These are phyloP conservation scores for Cucumis cinereus DNA, from an alignment of 306 rosid genomes.

Conservation along the genomic window DNA sequence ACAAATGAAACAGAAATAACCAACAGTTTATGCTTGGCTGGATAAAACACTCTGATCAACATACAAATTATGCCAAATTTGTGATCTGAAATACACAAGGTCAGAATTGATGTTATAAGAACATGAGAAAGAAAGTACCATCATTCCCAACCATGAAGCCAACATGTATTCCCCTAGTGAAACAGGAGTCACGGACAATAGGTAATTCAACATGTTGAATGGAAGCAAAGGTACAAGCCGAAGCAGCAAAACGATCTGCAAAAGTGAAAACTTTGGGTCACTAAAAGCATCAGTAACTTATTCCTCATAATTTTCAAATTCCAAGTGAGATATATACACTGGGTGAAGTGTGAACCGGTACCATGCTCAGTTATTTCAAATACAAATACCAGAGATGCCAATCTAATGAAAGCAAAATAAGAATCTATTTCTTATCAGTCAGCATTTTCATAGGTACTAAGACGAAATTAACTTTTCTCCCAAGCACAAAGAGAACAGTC, in stretches of 20 bases:
- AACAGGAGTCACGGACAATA: slow-evolving; percentile 38
- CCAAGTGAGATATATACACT: neutral
- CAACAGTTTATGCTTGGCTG: neutral
- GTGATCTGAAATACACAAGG: neutral
- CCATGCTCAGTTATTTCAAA: neutral
- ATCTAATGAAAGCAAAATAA: neutral
- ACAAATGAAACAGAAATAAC: neutral
- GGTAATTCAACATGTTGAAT: slow-evolving; percentile 44
- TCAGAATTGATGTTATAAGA: neutral
- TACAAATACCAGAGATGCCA: neutral
- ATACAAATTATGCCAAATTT: neutral
- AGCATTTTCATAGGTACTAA: neutral
- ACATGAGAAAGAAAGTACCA: slow-evolving; percentile 22
- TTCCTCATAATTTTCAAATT: neutral
- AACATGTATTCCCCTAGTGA: slow-evolving; percentile 33
- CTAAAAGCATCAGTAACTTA: neutral
- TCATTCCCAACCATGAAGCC: slow-evolving; percentile 53
- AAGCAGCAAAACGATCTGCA: slow-evolving; percentile 40
- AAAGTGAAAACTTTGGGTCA: neutral
- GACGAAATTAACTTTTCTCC: neutral
- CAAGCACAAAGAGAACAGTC: neutral
- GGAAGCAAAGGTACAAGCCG: slow-evolving; percentile 48
- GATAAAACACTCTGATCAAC: neutral
- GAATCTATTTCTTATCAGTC: neutral
- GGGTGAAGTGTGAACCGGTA: neutral